These are phyloP conservation scores for Lobosporangium transversale DNA, from an alignment of 192 early-diverging fungal genomes.

Conservation along the genomic window DNA sequence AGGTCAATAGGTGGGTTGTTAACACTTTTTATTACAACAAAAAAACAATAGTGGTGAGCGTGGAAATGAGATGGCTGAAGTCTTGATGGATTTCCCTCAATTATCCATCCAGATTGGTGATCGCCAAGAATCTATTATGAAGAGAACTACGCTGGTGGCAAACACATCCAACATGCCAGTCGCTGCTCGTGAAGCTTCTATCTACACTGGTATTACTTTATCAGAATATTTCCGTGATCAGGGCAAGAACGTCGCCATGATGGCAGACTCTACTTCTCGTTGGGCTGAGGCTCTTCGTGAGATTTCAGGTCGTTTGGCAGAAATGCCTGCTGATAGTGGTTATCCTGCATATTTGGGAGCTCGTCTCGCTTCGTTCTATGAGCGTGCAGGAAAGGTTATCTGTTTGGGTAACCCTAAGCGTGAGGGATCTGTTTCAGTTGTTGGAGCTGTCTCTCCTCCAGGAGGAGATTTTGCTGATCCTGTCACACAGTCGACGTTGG, in stretches of 20 bases:
- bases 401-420: slow-evolving; percentile 95
- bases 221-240: slow-evolving; percentile 99
- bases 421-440: slow-evolving; percentile 95
- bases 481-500: slow-evolving; percentile 94
- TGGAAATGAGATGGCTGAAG: slow-evolving; percentile 99
- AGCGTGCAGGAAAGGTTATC: slow-evolving; percentile 97
- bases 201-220: slow-evolving; percentile 99
- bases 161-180: slow-evolving; percentile 99
- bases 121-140: slow-evolving; percentile 98
- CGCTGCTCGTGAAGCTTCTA: slow-evolving; percentile 99
- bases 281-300: slow-evolving; percentile 99
- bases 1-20: too few species aligned
- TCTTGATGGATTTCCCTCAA: slow-evolving; percentile 99
- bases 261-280: slow-evolving; percentile 99
- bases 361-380: slow-evolving; percentile 99
- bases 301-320: slow-evolving; percentile 99
- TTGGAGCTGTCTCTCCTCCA: slow-evolving; percentile 99
- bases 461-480: slow-evolving; percentile 99
- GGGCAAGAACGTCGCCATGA: slow-evolving; percentile 99
- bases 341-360: slow-evolving; percentile 99
- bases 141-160: slow-evolving; percentile 98
- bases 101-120: slow-evolving; percentile 94
- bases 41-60: slow-evolving; percentile 77
- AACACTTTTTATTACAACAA: neutral
- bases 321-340: slow-evolving; percentile 97